These are phyloP conservation scores for Stevia rebaudiana DNA, from an alignment of 140 eudicot genomes.

Conservation along the genomic window DNA sequence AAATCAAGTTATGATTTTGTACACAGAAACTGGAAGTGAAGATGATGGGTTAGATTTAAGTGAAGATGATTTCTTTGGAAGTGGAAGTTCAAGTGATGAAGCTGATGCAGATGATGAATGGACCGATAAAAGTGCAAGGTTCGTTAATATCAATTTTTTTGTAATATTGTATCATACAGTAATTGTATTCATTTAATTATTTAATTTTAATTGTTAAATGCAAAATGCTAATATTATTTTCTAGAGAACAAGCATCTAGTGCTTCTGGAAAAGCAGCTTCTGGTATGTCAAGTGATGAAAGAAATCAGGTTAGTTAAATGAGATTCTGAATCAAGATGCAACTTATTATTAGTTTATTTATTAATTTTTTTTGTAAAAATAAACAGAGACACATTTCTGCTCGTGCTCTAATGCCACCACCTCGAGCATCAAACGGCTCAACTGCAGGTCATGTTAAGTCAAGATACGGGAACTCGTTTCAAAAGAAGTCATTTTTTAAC, in stretches of 20 bases:
- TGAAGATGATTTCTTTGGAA: constrained; percentile 82
- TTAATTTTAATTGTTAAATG: background rate
- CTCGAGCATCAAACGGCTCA: constrained; percentile 50
- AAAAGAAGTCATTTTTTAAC: constrained; percentile 33
- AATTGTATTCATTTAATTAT: background rate
- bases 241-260: constrained; percentile 95
- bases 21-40: constrained; percentile 91
- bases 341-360: background rate
- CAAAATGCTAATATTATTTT: background rate
- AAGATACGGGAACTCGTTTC: constrained; percentile 36
- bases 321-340: background rate
- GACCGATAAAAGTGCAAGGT: constrained; percentile 92
- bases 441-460: constrained; percentile 31
- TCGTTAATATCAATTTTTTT: background rate
- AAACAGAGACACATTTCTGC: constrained; percentile 62
- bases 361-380: constrained; percentile 2
- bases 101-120: constrained; percentile 87
- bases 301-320: constrained; percentile 53
- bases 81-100: constrained; percentile 90
- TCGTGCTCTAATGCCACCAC: constrained; percentile 88
- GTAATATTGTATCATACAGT: background rate
- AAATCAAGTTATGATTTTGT: background rate
- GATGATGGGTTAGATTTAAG: constrained; percentile 84
- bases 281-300: constrained; percentile 90
- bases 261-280: constrained; percentile 91